Base-by-base conservation (phyloP, 2,329 filamentous ascomycete genomes). In the Botrytis galanthina region DNA sequence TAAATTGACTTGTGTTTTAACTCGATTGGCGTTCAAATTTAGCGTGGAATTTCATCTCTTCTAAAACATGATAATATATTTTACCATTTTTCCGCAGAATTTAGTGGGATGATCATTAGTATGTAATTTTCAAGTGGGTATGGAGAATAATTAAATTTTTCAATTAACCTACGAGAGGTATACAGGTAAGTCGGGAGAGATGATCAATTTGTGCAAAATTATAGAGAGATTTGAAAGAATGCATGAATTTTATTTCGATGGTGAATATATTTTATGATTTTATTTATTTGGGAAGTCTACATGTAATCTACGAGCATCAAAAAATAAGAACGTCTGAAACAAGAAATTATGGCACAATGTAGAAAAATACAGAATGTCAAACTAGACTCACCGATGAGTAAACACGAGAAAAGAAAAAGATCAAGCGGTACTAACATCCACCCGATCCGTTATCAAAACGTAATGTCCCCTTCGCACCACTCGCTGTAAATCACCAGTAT, bases 211-310 rank as follows among this genome's bases (percentile, higher is more conserved):
- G 14, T 29, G 3, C 7, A 18, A 18, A 29, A 57, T 57, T 57
- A 29, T 29, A 3, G n/a, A 29, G 7, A 18, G 3, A 16, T 29
- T 57, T 16, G 14, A 8, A 3, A 18, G 3, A 16, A 29, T 57
- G 14, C 3, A 9, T 57, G 51, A 3, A 18, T 57, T 54, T 8
- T 18, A 18, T 1, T n/a, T 57, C 8, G 5, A 57, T 18, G 7
- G n/a, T 29, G 14, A 29, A 18, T n/a, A 14, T 14, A n/a, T 18
- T 18, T 16, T 1, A 18, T 51, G n/a, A 4, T 18, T 29, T 18
- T 29, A 0, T 4, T 6, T 14, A 18, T 29, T 29, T 2, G 0
- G n/a, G n/a, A 1, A 18, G 6, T 29, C n/a, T 29, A 0, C n/a
- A 1, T 29, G 18, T 0, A 3, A 9, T 8, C 9, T 6, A 57